These are phyloP conservation scores for Fusarium pilosicola DNA, from an alignment of 2,329 filamentous ascomycete species.

Conservation along the genomic window DNA sequence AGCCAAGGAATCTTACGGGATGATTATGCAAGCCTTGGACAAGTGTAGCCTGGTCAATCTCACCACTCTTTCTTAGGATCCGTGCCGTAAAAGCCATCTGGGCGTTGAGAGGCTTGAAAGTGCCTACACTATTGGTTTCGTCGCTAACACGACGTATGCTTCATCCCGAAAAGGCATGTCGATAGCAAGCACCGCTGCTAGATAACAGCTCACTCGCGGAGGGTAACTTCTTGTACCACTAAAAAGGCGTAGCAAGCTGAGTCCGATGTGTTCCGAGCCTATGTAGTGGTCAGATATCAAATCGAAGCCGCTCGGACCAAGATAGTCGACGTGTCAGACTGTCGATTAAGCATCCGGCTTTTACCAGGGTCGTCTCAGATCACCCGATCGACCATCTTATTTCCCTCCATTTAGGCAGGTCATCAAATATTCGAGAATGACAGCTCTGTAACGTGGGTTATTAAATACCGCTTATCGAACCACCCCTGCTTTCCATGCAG, in stretches of 20 bases:
- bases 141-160: fast-evolving
- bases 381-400: conserved; percentile 66
- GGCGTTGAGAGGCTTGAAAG: not conserved
- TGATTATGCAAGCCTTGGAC: conserved; percentile 45
- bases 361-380: conserved; percentile 66
- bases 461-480: conserved; percentile 40
- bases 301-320: conserved; percentile 65
- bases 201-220: not conserved
- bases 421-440: not conserved
- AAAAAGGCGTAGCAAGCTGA: conserved; percentile 54
- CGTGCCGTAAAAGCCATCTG: not conserved
- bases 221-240: conserved; percentile 57
- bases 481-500: conserved; percentile 49
- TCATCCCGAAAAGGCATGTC: not conserved
- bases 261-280: conserved; percentile 58
- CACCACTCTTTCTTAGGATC: not conserved
- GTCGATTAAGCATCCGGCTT: conserved; percentile 67
- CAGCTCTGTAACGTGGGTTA: not conserved
- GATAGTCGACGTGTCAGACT: conserved; percentile 54
- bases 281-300: conserved; percentile 66
- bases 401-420: conserved; percentile 52
- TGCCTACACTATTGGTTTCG: not conserved
- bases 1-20: conserved; percentile 34
- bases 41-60: not conserved
- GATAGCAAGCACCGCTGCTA: not conserved